Percentiles rank a stretch among this genome's conserved stretches.
Evolutionary conservation across 768 basidiomycete species (phyloP).

Genomic region (Strobilomyces confusus): DNA sequence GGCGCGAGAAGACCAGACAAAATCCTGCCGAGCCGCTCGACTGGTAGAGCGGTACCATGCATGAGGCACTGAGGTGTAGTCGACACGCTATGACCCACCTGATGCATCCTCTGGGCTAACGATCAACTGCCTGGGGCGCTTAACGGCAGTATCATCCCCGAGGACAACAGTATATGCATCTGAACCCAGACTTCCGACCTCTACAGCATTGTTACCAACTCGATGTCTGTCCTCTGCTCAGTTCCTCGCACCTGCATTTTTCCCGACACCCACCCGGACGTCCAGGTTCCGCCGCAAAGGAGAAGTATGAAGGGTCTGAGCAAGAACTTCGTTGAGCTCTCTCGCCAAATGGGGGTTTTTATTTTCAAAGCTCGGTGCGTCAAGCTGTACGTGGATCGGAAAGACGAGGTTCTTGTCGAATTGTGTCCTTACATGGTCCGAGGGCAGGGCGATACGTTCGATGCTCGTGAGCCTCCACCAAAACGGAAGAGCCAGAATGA

Average conservation of each 20-base stretch:
- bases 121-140: constrained; percentile 16
- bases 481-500: constrained; percentile 76
- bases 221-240: background rate
- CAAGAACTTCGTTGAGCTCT: constrained; percentile 26
- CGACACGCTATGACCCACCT: constrained; percentile 19
- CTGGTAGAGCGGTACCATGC: constrained; percentile 20
- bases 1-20: constrained; percentile 40
- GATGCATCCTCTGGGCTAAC: constrained; percentile 26
- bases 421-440: constrained; percentile 51
- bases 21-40: constrained; percentile 38
- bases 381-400: constrained; percentile 41
- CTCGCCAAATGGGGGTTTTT: constrained; percentile 18
- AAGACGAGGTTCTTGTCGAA: constrained; percentile 42
- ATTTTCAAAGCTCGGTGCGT: constrained; percentile 20
- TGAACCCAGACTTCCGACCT: constrained; percentile 3
- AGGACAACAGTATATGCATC: constrained; percentile 22
- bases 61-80: constrained; percentile 7
- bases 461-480: constrained; percentile 97
- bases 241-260: constrained; percentile 34
- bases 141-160: constrained; percentile 24
- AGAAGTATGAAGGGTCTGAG: constrained; percentile 13
- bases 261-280: constrained; percentile 29
- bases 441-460: constrained; percentile 71
- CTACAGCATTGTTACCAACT: constrained; percentile 14
- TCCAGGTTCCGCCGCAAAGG: constrained; percentile 44